phyloP scores from a whole-genome alignment of 1,139 yeast genomes.

The Lodderomyces elongisporus region DNA sequence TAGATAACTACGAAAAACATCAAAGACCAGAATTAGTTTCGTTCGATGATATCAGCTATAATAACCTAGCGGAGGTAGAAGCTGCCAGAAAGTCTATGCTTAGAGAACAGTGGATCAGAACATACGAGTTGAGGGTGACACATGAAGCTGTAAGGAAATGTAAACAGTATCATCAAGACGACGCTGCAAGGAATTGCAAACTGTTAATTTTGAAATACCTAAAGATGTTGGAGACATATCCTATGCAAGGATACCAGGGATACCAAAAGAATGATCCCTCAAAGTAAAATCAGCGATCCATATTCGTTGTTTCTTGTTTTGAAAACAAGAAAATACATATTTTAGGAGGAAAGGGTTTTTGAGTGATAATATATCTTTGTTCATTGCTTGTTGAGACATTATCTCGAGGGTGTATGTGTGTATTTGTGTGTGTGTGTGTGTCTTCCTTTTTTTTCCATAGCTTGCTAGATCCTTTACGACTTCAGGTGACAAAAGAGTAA shows the following conservation, averaged over 20 bases:
- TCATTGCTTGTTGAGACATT: constrained; percentile 9
- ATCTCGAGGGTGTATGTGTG: too few relatives aligned
- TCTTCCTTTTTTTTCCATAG: too few relatives aligned
- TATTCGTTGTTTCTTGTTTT: too few relatives aligned
- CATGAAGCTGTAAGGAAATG: constrained; percentile 74
- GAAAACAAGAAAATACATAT: not conserved
- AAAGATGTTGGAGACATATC: constrained; percentile 67
- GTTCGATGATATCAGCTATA: constrained; percentile 78
- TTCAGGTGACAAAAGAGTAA: too few relatives aligned
- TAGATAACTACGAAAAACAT: constrained; percentile 46
- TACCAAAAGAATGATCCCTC: constrained; percentile 85
- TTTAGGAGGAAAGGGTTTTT: not conserved
- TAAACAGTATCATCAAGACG: constrained; percentile 71
- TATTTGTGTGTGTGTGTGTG: too few relatives aligned
- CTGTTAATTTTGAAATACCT: constrained; percentile 67
- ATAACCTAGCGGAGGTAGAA: constrained; percentile 57
- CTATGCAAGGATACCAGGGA: constrained; percentile 68
- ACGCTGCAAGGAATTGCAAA: constrained; percentile 65
- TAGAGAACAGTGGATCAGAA: constrained; percentile 77
- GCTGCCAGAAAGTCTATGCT: constrained; percentile 73
- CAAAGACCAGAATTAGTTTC: constrained; percentile 72
- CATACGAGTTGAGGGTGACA: constrained; percentile 61
- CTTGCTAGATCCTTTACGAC: too few relatives aligned
- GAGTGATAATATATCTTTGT: not conserved
- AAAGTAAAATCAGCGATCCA: constrained; percentile 34